Evolutionary conservation across 352 stramenopile genomes (phyloP), one percentile per base, ranked within the genome.

Genomic region (Stramenopiles sp.): DNA sequence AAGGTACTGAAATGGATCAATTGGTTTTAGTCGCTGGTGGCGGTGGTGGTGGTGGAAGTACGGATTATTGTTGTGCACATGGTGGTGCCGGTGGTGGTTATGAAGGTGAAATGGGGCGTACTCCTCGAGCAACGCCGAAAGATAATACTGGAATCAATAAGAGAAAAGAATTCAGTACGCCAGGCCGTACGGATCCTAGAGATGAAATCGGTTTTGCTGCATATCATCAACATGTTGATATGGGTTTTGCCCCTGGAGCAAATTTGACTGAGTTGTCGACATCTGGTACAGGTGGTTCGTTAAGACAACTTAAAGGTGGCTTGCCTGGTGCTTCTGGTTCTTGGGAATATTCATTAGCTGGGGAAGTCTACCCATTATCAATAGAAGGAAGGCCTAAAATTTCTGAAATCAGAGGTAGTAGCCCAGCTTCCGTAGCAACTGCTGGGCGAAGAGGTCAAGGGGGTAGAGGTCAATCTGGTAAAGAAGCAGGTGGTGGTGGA

Each of bases 21-120:
- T 82, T 83, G 0, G 74, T 92, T n/a, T 73, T 91, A 0, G 82
- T 92, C 32, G 89, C 88, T 6, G 88, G 81, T 69, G 89, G 88
- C 1, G 89, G 89, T 0, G 88, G 86, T 0, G 89, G 89, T 1
- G 89, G 86, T 6, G 89, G 88, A 0, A 85, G 86, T 1, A 87
- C 86, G 0, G 86, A 91, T 80, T 90, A 89, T 73, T 93, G 89
- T 63, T 94, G 89, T 82, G 84, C 88, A 0, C 85, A 90, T 73
- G 89, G 89, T 6, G 89, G 88, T 0, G 88, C 83, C 0, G 88
- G 86, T 7, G 87, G 88, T 31, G 87, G 83, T 31, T 73, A n/a
- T 0, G 74, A 38, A 7, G 88, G 86, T 7, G 85, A 89, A 78
- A 74, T 81, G 32, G 87, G 88, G 1, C 80, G 84, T 7, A 82